These are phyloP conservation scores for Acorus gramineus DNA, from an alignment of 106 monocot species.

Conservation along the genomic window DNA sequence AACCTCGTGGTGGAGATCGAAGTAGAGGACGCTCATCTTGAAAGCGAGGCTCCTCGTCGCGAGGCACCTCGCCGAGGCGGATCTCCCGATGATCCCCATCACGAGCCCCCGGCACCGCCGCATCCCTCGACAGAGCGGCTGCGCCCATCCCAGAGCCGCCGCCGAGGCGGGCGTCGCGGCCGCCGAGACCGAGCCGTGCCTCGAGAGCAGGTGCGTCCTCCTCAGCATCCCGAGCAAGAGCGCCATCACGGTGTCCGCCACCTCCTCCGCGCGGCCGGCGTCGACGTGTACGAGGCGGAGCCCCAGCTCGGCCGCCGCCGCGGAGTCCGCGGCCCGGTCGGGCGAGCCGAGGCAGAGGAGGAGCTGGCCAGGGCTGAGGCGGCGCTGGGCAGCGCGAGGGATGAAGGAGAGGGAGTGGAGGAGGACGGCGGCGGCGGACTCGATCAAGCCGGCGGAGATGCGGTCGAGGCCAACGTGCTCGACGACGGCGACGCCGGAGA, in stretches of 20 bases:
- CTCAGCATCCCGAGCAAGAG: slow-evolving; percentile 69
- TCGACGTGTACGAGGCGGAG: slow-evolving; percentile 80
- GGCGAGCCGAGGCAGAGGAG: slow-evolving; percentile 85
- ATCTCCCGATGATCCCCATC: slow-evolving; percentile 72
- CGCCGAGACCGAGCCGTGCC: slow-evolving; percentile 51
- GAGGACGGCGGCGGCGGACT: slow-evolving; percentile 62
- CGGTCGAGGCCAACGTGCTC: slow-evolving; percentile 63
- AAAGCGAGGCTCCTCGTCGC: slow-evolving; percentile 82
- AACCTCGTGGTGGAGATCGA: slow-evolving; percentile 43
- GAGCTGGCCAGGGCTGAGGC: slow-evolving; percentile 78
- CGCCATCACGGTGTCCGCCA: slow-evolving; percentile 92
- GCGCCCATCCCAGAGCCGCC: slow-evolving; percentile 45
- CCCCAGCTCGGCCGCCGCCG: slow-evolving; percentile 79
- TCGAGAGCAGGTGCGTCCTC: slow-evolving; percentile 60
- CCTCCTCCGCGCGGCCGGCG: slow-evolving; percentile 68
- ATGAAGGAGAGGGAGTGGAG: slow-evolving; percentile 80
- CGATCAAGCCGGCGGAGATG: slow-evolving; percentile 56
- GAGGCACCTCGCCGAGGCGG: slow-evolving; percentile 66
- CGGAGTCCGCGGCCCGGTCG: slow-evolving; percentile 73
- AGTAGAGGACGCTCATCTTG: slow-evolving; percentile 85
- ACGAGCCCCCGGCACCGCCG: slow-evolving; percentile 82
- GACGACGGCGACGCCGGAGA: slow-evolving; percentile 53
- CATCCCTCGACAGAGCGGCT: slow-evolving; percentile 86
- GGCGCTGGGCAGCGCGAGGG: slow-evolving; percentile 85
- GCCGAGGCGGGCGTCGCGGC: slow-evolving; percentile 50